These are phyloP conservation scores for Lepidium aucheri DNA, from an alignment of 345 rosid species.

Conservation along the genomic window DNA sequence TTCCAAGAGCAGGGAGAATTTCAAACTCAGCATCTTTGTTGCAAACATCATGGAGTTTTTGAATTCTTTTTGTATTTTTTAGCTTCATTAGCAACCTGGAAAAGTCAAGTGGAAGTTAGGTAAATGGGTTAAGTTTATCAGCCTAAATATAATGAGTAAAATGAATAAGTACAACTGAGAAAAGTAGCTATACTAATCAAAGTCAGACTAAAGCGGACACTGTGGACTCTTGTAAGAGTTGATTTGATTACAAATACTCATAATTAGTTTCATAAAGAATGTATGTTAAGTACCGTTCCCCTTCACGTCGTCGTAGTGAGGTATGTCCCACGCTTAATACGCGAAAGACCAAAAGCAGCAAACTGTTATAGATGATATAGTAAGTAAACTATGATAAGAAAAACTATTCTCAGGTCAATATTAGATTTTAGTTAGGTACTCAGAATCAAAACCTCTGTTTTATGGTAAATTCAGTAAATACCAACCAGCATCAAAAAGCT, in stretches of 20 bases:
- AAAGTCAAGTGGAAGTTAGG: too few relatives aligned
- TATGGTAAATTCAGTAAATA: neutral
- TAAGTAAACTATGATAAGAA: neutral
- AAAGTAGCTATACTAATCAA: too few relatives aligned
- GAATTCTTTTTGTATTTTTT: too few relatives aligned
- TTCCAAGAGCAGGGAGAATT: too few relatives aligned
- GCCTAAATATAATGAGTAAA: too few relatives aligned
- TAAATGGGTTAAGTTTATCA: too few relatives aligned
- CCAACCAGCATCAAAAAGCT: neutral
- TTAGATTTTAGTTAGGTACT: neutral
- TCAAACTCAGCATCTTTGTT: too few relatives aligned
- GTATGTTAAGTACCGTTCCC: conserved; percentile 64
- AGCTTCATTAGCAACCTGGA: too few relatives aligned
- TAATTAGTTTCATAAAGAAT: neutral
- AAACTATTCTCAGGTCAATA: neutral
- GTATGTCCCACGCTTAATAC: conserved; percentile 81
- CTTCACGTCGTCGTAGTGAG: conserved; percentile 73
- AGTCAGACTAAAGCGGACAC: too few relatives aligned
- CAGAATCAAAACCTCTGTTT: neutral
- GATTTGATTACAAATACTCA: neutral
- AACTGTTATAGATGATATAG: conserved; percentile 43
- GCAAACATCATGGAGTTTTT: too few relatives aligned
- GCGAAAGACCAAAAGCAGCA: conserved; percentile 95
- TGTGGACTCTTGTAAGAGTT: too few relatives aligned
- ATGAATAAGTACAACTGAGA: too few relatives aligned